Base-by-base conservation (phyloP, 2,329 filamentous ascomycete species). In the Diaporthe velutina region DNA sequence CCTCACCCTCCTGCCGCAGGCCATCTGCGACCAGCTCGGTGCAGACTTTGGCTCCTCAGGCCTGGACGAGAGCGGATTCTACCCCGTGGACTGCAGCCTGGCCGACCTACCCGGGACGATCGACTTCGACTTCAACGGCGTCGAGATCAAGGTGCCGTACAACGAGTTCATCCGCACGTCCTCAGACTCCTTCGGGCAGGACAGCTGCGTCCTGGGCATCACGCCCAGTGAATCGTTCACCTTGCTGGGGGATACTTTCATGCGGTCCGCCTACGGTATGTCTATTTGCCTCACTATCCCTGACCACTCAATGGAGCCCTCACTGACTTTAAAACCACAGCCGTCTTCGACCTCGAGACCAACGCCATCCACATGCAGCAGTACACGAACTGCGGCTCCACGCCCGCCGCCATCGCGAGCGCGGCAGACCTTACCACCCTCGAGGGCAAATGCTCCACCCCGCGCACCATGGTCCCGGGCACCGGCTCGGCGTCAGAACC, bases 1-100 rank as follows among this genome's bases (percentile, higher is more conserved):
- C 19, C 85, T 94, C 79, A 93, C 90, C 67, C 89, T 94, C 72
- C 85, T 95, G 2, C 93, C 93, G 1, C 83, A 89, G 73, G 80
- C 81, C 28, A 83, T 94, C 42, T 88, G 88, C 55, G 79, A 83
- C n/a, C 77, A 79, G 55, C 87, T 92, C 42, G 87, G 87, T 28
- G 79, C 81, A 30, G 87, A 89, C 77, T 87, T 91, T 71, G 88
- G 87, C 15, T 84, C 85, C 3, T 74, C 80, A 0, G 78, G 79
- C 1, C 78, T 83, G 66, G 84, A 85, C 77, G 72, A 75, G 61
- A 84, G 83, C 74, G 86, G 85, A 74, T 89, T 87, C 80, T 90
- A 84, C 79, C 78, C 78, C 3, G 84, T 89, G 12, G 84, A 86
- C 80, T 90, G 88, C 80, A 78, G 77, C 12, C 78, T 88, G 25